phyloP scores from a whole-genome alignment of 176 grass and related monocot species.

The Hsuehochloa calcarea region DNA sequence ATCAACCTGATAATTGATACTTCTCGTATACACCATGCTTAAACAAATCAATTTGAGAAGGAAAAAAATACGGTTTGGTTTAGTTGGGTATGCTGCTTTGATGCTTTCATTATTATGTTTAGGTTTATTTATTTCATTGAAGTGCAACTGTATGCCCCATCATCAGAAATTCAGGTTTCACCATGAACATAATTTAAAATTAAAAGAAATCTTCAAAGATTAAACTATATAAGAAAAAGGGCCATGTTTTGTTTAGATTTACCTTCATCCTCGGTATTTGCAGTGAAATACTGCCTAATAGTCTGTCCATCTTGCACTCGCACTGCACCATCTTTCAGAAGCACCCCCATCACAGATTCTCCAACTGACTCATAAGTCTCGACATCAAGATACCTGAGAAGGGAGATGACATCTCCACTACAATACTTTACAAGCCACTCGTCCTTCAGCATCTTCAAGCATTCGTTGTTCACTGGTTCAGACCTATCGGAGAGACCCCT shows the following conservation, averaged over 20 bases:
- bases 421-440: slow-evolving; percentile 92
- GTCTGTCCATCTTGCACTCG: slow-evolving; percentile 62
- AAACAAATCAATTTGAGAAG: slow-evolving; percentile 4
- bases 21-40: background rate
- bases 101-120: background rate
- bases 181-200: slow-evolving; percentile 8
- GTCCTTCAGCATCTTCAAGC: slow-evolving; percentile 92
- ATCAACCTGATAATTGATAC: background rate
- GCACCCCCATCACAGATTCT: slow-evolving; percentile 67
- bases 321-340: slow-evolving; percentile 71
- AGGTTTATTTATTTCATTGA: slow-evolving; percentile 1
- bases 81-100: background rate
- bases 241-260: slow-evolving; percentile 6
- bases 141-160: background rate
- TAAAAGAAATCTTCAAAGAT: background rate
- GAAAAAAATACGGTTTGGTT: background rate
- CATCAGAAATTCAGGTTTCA: background rate
- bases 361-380: slow-evolving; percentile 94
- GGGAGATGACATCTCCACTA: slow-evolving; percentile 46
- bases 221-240: background rate
- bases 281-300: slow-evolving; percentile 57
- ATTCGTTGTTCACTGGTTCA: slow-evolving; percentile 58
- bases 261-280: slow-evolving; percentile 53
- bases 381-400: slow-evolving; percentile 88
- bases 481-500: slow-evolving; percentile 84